Evolutionary conservation across 352 stramenopile species (phyloP).

Genomic region (Globisporangium radiosum): DNA sequence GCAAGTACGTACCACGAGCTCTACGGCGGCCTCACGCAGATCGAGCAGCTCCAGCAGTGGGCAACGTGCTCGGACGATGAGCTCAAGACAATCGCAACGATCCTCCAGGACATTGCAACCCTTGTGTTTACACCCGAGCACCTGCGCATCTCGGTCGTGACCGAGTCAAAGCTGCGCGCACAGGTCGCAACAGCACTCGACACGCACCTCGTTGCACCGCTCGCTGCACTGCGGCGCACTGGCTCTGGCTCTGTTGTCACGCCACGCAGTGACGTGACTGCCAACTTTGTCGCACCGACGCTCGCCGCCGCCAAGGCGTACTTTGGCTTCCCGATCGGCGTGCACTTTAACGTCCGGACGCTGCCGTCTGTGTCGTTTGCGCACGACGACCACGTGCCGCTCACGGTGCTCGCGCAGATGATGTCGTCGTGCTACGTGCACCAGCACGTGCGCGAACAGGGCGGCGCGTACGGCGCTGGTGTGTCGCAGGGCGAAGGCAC

Average conservation of each 20-base stretch:
- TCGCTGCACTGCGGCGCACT: slow-evolving; percentile 15
- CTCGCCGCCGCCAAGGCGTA: slow-evolving; percentile 39
- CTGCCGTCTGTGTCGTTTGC: slow-evolving; percentile 65
- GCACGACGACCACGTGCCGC: slow-evolving; percentile 64
- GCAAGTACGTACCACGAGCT: slow-evolving; percentile 54
- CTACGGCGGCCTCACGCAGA: slow-evolving; percentile 65
- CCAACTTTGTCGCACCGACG: slow-evolving; percentile 16
- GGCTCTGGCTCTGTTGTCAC: not conserved
- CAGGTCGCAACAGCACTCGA: slow-evolving; percentile 43
- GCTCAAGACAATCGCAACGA: slow-evolving; percentile 38
- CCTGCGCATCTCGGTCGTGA: slow-evolving; percentile 64
- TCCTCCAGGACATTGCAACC: slow-evolving; percentile 54
- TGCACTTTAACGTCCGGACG: slow-evolving; percentile 82
- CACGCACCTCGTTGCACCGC: slow-evolving; percentile 35
- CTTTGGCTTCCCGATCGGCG: slow-evolving; percentile 70
- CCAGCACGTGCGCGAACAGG: slow-evolving; percentile 74
- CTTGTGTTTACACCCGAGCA: slow-evolving; percentile 50
- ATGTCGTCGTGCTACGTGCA: slow-evolving; percentile 82
- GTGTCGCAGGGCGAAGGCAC: slow-evolving; percentile 69
- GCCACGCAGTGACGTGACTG: slow-evolving; percentile 9
- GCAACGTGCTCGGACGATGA: slow-evolving; percentile 62
- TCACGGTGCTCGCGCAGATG: slow-evolving; percentile 73
- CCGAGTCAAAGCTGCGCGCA: slow-evolving; percentile 55
- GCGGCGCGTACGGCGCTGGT: slow-evolving; percentile 68
- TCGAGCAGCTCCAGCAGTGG: slow-evolving; percentile 72